A percentile compares a stretch with the other conserved stretches of the same genome.
These are phyloP conservation scores for Saitozyma sp. DNA, from an alignment of 768 basidiomycete species.

Conservation along the genomic window DNA sequence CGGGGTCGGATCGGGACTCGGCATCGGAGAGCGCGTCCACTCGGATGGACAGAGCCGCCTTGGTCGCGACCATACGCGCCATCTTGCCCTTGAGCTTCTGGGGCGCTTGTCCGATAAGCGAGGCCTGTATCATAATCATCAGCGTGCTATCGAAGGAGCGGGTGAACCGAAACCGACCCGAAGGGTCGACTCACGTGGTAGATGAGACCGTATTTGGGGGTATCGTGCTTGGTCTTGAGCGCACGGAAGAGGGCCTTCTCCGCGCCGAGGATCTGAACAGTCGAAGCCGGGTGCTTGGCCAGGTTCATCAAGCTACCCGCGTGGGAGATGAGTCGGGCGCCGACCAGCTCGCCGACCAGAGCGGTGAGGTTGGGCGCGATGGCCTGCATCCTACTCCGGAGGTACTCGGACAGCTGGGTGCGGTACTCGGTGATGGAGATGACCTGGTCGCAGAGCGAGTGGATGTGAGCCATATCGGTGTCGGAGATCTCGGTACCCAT, in stretches of 20 bases:
- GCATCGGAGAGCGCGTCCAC: constrained; percentile 93
- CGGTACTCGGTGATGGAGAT: constrained; percentile 95
- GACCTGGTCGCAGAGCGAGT: constrained; percentile 95
- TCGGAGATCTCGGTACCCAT: constrained; percentile 99
- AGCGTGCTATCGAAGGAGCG: neutral
- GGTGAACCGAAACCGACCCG: too few species aligned
- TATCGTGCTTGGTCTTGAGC: constrained; percentile 59
- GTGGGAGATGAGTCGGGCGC: constrained; percentile 69
- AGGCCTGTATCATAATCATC: constrained; percentile 62
- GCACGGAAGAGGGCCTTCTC: constrained; percentile 59
- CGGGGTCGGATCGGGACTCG: constrained; percentile 74
- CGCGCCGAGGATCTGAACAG: constrained; percentile 58
- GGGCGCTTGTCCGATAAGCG: constrained; percentile 93
- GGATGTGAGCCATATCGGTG: constrained; percentile 92
- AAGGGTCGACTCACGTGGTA: constrained; percentile 70
- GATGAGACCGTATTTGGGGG: constrained; percentile 92
- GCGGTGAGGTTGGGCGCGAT: constrained; percentile 96
- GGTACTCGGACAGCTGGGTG: constrained; percentile 90
- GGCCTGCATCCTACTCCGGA: constrained; percentile 95
- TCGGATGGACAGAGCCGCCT: constrained; percentile 93
- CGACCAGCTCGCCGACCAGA: constrained; percentile 74
- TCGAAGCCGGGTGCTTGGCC: constrained; percentile 58
- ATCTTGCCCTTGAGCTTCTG: constrained; percentile 99
- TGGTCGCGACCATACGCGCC: constrained; percentile 99
- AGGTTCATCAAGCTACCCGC: constrained; percentile 56